A percentile compares a stretch with the other conserved stretches of the same genome.
Evolutionary conservation across 2,329 filamentous ascomycete species (phyloP).

Genomic region (Incumbomyces delicatus): DNA sequence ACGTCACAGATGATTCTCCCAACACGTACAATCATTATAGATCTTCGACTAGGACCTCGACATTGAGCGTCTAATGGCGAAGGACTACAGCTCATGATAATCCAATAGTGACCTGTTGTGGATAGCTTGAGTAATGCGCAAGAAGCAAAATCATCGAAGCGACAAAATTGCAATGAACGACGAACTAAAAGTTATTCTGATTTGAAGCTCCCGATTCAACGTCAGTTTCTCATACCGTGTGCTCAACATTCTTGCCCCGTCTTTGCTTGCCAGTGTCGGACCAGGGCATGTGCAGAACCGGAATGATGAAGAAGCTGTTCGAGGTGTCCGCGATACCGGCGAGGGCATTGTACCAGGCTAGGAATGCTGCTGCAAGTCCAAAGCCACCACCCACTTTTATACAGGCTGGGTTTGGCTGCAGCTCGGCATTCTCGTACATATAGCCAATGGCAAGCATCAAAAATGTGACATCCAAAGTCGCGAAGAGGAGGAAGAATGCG

Average conservation of each 20-base stretch:
- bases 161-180: too few relatives aligned
- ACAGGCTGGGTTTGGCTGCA: slow-evolving; percentile 36
- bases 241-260: slow-evolving; percentile 39
- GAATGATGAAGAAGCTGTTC: slow-evolving; percentile 82
- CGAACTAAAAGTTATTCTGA: too few relatives aligned
- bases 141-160: too few relatives aligned
- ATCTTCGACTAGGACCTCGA: too few relatives aligned
- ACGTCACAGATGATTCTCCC: too few relatives aligned
- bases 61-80: too few relatives aligned
- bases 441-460: slow-evolving; percentile 60
- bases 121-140: too few relatives aligned
- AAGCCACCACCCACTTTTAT: slow-evolving; percentile 68
- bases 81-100: too few relatives aligned
- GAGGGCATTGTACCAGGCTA: slow-evolving; percentile 80
- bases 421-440: slow-evolving; percentile 29
- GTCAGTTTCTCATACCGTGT: slow-evolving; percentile 18
- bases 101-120: too few relatives aligned
- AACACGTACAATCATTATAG: too few relatives aligned
- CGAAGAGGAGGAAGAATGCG: slow-evolving; percentile 69
- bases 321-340: slow-evolving; percentile 64
- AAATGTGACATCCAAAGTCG: slow-evolving; percentile 67
- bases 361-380: slow-evolving; percentile 68
- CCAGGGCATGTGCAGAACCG: slow-evolving; percentile 93
- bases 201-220: too few relatives aligned
- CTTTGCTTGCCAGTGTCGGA: slow-evolving; percentile 62